phyloP scores from a whole-genome alignment of 257 asterid species.

The Eustoma russellianum region DNA sequence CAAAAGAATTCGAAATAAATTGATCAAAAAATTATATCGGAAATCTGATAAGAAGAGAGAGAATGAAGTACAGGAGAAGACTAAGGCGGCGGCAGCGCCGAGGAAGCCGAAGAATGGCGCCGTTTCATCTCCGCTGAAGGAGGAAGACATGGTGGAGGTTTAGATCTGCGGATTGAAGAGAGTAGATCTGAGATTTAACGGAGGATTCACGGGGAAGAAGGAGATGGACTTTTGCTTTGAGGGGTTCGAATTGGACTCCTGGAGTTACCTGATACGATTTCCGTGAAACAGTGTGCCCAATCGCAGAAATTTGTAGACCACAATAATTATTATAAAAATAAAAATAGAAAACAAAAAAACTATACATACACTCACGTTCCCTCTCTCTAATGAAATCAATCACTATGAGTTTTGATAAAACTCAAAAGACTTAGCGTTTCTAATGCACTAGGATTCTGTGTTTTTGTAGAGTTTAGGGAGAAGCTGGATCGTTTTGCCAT shows the following conservation, averaged over 20 bases:
- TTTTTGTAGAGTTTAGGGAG: too few relatives aligned
- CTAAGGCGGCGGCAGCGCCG: slow-evolving; percentile 72
- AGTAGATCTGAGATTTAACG: slow-evolving; percentile 7
- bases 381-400: too few relatives aligned
- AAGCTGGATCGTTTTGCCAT: too few relatives aligned
- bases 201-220: not conserved
- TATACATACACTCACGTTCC: too few relatives aligned
- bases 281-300: too few relatives aligned
- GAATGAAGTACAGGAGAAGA: slow-evolving; percentile 50
- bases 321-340: not conserved
- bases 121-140: slow-evolving; percentile 68
- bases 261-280: too few relatives aligned
- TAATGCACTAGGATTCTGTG: too few relatives aligned
- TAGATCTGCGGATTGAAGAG: slow-evolving; percentile 7
- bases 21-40: not conserved
- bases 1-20: too few relatives aligned
- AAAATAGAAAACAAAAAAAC: not conserved
- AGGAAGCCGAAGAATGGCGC: slow-evolving; percentile 82
- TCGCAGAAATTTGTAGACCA: not conserved
- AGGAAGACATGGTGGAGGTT: slow-evolving; percentile 31
- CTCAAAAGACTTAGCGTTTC: too few relatives aligned
- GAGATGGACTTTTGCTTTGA: not conserved
- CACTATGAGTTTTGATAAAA: too few relatives aligned
- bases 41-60: not conserved
- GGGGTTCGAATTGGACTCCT: too few relatives aligned